Percentiles rank a stretch among this genome's conserved stretches.
Conservation (phyloP, 2,329 filamentous ascomycete genomes). For the Penicillium sp. region DNA sequence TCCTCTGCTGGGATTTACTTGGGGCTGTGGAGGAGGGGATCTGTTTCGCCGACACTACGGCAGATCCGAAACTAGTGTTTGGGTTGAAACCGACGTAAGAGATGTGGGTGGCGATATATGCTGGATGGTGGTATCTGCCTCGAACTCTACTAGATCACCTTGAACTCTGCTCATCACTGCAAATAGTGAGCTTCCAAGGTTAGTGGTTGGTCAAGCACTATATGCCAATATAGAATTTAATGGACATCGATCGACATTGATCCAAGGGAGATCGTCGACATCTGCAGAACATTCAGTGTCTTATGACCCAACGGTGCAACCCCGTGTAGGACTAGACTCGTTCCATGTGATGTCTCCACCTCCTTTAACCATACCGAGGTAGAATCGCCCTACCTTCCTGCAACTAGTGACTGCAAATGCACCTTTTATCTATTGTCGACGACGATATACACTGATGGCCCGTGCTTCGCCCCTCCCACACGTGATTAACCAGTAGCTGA, state of each 20-base stretch:
- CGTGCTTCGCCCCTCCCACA: slow-evolving; percentile 6
- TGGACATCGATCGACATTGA: slow-evolving; percentile 4
- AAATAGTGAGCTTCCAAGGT: too few species aligned
- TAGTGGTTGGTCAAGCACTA: slow-evolving; percentile 2
- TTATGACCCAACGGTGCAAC: slow-evolving; percentile 18
- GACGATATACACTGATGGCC: slow-evolving; percentile 8
- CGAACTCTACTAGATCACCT: too few species aligned
- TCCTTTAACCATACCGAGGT: neutral
- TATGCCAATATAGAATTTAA: neutral
- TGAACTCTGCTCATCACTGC: too few species aligned
- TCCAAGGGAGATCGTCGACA: slow-evolving; percentile 16
- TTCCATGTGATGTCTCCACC: slow-evolving; percentile 4
- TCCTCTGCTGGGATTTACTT: slow-evolving; percentile 44
- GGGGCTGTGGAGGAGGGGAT: slow-evolving; percentile 43
- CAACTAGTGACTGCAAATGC: too few species aligned
- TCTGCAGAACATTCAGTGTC: slow-evolving; percentile 14
- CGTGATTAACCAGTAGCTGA: slow-evolving; percentile 26
- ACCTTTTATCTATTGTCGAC: too few species aligned
- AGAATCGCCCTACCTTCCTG: neutral
- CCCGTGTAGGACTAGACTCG: slow-evolving; percentile 2
- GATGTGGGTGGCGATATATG: neutral
- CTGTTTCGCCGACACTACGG: slow-evolving; percentile 44
- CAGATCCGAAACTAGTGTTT: slow-evolving; percentile 39
- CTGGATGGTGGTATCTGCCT: neutral
- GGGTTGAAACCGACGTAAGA: slow-evolving; percentile 16